A percentile compares a stretch with the other conserved stretches of the same genome.
phyloP scores from a whole-genome alignment of 352 stramenopile species.

The Thalassiosira mediterranea region DNA sequence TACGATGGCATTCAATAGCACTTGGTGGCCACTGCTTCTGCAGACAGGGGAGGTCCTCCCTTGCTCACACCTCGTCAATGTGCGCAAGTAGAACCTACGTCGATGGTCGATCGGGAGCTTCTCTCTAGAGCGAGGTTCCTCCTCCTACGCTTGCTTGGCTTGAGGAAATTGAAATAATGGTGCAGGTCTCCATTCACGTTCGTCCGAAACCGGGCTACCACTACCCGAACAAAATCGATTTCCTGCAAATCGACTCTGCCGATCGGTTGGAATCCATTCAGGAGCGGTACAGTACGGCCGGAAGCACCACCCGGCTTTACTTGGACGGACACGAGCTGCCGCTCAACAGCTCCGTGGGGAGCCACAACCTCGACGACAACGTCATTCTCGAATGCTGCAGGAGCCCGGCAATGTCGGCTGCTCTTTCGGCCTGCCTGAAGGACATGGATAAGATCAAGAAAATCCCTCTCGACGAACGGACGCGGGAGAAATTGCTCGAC shows the following conservation, averaged over 20 bases:
- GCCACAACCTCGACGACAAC: constrained; percentile 59
- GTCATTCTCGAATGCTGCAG: constrained; percentile 59
- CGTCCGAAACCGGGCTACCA: constrained; percentile 51
- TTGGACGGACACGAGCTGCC: constrained; percentile 46
- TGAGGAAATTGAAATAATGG: constrained; percentile 34
- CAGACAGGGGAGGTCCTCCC: no score
- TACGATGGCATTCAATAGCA: no score
- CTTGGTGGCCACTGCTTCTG: no score
- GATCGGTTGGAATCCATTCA: constrained; percentile 58
- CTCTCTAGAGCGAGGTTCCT: no score
- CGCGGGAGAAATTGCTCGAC: constrained; percentile 27
- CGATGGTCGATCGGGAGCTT: no score
- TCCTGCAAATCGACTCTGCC: constrained; percentile 47
- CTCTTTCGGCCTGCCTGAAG: constrained; percentile 57
- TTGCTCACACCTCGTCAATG: no score
- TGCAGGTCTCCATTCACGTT: constrained; percentile 49
- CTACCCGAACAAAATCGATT: constrained; percentile 52
- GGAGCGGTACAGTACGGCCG: constrained; percentile 49
- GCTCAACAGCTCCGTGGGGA: constrained; percentile 58
- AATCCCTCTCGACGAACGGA: constrained; percentile 30
- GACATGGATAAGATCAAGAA: constrained; percentile 57
- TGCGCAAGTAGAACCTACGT: no score
- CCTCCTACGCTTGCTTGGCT: no score
- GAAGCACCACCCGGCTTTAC: constrained; percentile 52
- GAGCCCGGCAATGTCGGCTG: constrained; percentile 43